phyloP scores from a whole-genome alignment of 306 rosid genomes.

The Cicer bijugum region DNA sequence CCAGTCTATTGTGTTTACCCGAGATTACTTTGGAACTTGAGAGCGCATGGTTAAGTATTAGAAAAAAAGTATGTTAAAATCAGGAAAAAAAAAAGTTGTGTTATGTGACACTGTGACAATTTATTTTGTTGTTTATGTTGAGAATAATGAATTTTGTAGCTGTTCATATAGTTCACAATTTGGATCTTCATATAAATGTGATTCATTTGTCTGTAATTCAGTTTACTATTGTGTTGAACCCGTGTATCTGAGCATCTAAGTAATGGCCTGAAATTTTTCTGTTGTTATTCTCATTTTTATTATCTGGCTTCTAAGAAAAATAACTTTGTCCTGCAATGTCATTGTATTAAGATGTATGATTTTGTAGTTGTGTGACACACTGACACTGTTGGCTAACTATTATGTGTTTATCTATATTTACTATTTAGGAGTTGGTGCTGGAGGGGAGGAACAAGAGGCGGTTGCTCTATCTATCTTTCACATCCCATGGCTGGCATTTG shows the following conservation, averaged over 20 bases:
- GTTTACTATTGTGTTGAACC: background rate
- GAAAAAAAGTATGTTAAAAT: background rate
- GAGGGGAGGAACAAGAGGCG: conserved; percentile 94
- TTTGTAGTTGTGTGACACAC: conserved; percentile 15
- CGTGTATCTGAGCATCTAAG: conserved; percentile 7
- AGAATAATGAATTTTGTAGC: background rate
- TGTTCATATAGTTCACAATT: conserved; percentile 8
- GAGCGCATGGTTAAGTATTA: background rate
- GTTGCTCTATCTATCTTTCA: conserved; percentile 74
- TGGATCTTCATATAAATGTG: background rate
- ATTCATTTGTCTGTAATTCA: conserved; percentile 24
- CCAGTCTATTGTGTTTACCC: conserved; percentile 2
- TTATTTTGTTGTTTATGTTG: conserved; percentile 5
- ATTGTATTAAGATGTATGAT: conserved; percentile 17
- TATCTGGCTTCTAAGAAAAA: conserved; percentile 25
- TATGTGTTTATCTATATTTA: conserved; percentile 44
- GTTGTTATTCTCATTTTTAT: conserved; percentile 24
- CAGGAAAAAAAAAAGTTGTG: conserved; percentile 2
- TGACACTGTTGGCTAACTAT: conserved; percentile 18
- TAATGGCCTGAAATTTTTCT: conserved; percentile 14
- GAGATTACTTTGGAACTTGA: background rate
- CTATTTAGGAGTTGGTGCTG: conserved; percentile 93
- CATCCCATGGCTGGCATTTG: conserved; percentile 84
- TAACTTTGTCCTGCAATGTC: background rate
- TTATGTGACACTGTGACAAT: conserved; percentile 32